A percentile compares a stretch with the other conserved stretches of the same genome.
These are phyloP conservation scores for Cyamopsis tetragonoloba DNA, from an alignment of 306 rosid species.

Conservation along the genomic window DNA sequence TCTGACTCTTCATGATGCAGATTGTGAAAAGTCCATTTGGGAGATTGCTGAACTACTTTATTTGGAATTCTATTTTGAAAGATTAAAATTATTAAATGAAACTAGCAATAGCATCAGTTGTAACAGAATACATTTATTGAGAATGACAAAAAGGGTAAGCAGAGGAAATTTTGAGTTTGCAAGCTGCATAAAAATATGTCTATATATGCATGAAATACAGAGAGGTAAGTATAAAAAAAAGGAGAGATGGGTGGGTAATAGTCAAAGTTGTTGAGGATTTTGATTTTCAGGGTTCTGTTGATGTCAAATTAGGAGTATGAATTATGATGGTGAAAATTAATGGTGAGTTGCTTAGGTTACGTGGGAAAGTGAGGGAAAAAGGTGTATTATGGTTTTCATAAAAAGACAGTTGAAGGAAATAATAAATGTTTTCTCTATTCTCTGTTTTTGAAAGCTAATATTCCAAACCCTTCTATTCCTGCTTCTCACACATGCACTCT, in stretches of 20 bases:
- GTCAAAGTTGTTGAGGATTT: constrained; percentile 60
- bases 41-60: not conserved
- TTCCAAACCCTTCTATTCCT: constrained; percentile 47
- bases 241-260: constrained; percentile 33
- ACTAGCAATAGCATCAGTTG: constrained; percentile 23
- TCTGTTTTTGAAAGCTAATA: constrained; percentile 58
- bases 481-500: constrained; percentile 22
- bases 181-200: constrained; percentile 13
- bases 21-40: constrained; percentile 19
- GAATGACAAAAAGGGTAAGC: constrained; percentile 22
- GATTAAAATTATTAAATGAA: constrained; percentile 34
- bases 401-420: constrained; percentile 44
- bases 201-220: not conserved
- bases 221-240: constrained; percentile 7
- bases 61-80: constrained; percentile 15
- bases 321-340: constrained; percentile 39
- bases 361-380: constrained; percentile 51
- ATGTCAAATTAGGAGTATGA: constrained; percentile 43
- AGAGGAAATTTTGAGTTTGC: constrained; percentile 5
- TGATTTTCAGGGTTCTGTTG: constrained; percentile 28
- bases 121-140: constrained; percentile 40
- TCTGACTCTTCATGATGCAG: not conserved
- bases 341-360: constrained; percentile 57
- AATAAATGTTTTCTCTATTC: constrained; percentile 45
- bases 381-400: constrained; percentile 73